These are phyloP conservation scores for Coemansia sp. DNA, from an alignment of 192 early-diverging fungal species.

Conservation along the genomic window DNA sequence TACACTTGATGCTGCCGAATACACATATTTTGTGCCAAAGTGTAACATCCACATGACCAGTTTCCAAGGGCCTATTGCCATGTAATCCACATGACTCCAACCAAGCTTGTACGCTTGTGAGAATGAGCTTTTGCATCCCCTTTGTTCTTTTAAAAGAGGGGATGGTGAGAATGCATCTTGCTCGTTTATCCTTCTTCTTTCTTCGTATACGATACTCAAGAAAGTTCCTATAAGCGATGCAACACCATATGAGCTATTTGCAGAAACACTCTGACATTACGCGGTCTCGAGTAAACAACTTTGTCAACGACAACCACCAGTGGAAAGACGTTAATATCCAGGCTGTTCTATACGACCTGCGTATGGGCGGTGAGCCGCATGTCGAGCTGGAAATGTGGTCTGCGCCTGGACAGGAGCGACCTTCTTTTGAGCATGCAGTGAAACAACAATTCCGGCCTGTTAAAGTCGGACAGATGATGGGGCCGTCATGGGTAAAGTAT, in stretches of 20 bases:
- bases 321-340: conserved; percentile 69
- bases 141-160: too few species aligned
- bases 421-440: conserved; percentile 54
- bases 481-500: conserved; percentile 69
- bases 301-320: conserved; percentile 60
- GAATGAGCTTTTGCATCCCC: too few species aligned
- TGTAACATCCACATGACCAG: too few species aligned
- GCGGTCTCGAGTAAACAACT: conserved; percentile 68
- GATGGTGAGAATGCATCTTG: too few species aligned
- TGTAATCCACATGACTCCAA: too few species aligned
- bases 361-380: conserved; percentile 37
- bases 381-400: conserved; percentile 56
- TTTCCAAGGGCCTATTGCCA: too few species aligned
- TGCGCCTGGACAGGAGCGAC: conserved; percentile 53
- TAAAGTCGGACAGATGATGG: conserved; percentile 71
- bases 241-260: conserved; percentile 34
- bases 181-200: too few species aligned
- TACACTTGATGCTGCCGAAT: too few species aligned
- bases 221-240: neutral
- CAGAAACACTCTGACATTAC: conserved; percentile 76
- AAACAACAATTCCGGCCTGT: conserved; percentile 64
- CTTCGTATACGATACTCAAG: neutral
- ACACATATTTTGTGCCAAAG: too few species aligned
- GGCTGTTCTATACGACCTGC: conserved; percentile 53
- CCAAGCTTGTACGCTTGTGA: too few species aligned